A percentile compares a stretch with the other conserved stretches of the same genome.
Evolutionary conservation across 805 yeast species (phyloP).

Genomic region (Cyberlindnera misumaiensis): DNA sequence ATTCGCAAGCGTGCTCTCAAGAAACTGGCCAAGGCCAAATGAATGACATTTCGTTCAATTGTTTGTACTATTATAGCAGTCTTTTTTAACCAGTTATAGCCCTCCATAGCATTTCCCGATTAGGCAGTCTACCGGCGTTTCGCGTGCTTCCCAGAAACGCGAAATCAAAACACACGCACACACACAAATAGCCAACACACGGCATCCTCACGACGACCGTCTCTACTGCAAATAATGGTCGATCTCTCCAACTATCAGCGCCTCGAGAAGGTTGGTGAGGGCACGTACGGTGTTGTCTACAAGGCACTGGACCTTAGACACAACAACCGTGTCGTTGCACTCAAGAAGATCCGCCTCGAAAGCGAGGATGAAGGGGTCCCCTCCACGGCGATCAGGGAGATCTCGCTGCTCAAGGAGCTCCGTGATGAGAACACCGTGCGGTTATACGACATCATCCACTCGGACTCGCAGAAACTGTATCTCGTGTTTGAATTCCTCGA

Average conservation of each 20-base stretch:
- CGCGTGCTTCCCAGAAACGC: constrained; percentile 9
- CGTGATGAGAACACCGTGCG: constrained; percentile 90
- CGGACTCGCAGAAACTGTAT: constrained; percentile 87
- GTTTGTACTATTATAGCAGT: neutral
- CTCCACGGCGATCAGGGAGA: constrained; percentile 95
- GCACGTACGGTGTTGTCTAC: constrained; percentile 96
- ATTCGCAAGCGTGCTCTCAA: constrained; percentile 59
- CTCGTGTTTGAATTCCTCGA: constrained; percentile 92
- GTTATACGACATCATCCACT: constrained; percentile 88
- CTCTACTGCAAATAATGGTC: too few relatives aligned
- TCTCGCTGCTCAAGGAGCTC: constrained; percentile 88
- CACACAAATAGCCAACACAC: constrained; percentile 1
- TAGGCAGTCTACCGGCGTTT: constrained; percentile 1
- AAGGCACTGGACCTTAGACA: constrained; percentile 87
- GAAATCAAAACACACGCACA: constrained; percentile 7
- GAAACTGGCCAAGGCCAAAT: constrained; percentile 8
- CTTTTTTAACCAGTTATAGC: neutral
- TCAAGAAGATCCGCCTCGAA: constrained; percentile 90
- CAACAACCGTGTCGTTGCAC: constrained; percentile 89
- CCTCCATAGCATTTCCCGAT: neutral
- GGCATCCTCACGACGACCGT: too few relatives aligned
- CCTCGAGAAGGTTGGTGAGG: constrained; percentile 95
- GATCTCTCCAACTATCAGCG: constrained; percentile 90
- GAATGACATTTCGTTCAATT: neutral
- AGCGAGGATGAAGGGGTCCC: constrained; percentile 99